A percentile compares a stretch with the other conserved stretches of the same genome.
phyloP scores from a whole-genome alignment of 805 yeast species.

The Hanseniaspora singularis region DNA sequence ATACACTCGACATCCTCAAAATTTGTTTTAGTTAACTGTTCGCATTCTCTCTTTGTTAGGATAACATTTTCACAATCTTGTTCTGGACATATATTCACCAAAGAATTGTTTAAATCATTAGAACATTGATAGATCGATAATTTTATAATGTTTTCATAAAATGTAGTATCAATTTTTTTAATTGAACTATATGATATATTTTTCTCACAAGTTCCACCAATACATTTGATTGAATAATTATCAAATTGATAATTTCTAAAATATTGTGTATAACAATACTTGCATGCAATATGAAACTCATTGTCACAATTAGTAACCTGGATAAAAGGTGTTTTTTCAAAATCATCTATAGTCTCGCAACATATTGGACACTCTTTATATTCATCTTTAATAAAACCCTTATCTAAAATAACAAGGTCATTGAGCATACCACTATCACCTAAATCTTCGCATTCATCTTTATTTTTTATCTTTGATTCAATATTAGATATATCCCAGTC shows the following conservation, averaged over 20 bases:
- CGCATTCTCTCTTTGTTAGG: slow-evolving; percentile 24
- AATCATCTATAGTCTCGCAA: slow-evolving; percentile 40
- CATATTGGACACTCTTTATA: slow-evolving; percentile 49
- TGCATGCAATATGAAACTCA: slow-evolving; percentile 39
- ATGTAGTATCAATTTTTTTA: slow-evolving; percentile 20
- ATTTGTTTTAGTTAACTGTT: slow-evolving; percentile 38
- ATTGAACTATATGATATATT: slow-evolving; percentile 36
- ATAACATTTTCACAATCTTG: slow-evolving; percentile 54
- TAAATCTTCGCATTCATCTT: background rate
- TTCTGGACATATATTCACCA: slow-evolving; percentile 67
- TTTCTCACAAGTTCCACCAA: slow-evolving; percentile 29
- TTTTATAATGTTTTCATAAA: slow-evolving; percentile 33
- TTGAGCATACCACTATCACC: background rate
- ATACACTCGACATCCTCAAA: slow-evolving; percentile 43
- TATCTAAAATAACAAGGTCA: slow-evolving; percentile 24
- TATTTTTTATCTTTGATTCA: background rate
- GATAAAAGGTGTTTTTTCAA: slow-evolving; percentile 28
- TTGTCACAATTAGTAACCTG: slow-evolving; percentile 53
- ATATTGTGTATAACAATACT: slow-evolving; percentile 49
- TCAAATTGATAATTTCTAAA: slow-evolving; percentile 48
- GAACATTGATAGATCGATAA: slow-evolving; percentile 42
- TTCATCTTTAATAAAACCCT: background rate
- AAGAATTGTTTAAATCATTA: slow-evolving; percentile 26
- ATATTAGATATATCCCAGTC: slow-evolving; percentile 1
- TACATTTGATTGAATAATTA: slow-evolving; percentile 29